These are phyloP conservation scores for Phtheirospermum japonicum DNA, from an alignment of 257 asterid genomes.

Conservation along the genomic window DNA sequence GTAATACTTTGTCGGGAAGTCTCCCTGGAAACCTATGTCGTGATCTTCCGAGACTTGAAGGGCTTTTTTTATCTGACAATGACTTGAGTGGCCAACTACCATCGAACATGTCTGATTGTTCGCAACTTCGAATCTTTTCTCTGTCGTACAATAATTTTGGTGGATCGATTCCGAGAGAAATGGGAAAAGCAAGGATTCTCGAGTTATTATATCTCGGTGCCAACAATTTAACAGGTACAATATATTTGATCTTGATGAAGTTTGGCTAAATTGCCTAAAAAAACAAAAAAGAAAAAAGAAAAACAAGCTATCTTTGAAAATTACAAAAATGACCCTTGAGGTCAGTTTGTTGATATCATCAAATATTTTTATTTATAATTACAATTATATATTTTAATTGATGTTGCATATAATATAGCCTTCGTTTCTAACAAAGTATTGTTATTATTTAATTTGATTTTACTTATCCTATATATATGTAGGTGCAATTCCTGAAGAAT, in stretches of 20 bases:
- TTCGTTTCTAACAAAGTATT: not conserved
- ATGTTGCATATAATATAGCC: not conserved
- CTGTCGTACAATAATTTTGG: slow-evolving; percentile 23
- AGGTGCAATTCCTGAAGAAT: not conserved
- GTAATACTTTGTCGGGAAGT: not conserved
- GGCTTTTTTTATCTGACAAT: slow-evolving; percentile 11
- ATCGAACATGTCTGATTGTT: slow-evolving; percentile 27
- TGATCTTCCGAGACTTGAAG: slow-evolving; percentile 7
- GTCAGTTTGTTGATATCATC: no score
- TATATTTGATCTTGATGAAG: no score
- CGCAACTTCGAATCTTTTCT: slow-evolving; percentile 12
- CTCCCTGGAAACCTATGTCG: slow-evolving; percentile 12
- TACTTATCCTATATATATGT: not conserved
- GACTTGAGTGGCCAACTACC: slow-evolving; percentile 29
- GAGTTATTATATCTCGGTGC: slow-evolving; percentile 9
- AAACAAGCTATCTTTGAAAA: no score
- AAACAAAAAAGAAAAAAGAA: no score
- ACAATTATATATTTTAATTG: no score
- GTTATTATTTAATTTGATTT: no score
- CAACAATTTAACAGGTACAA: slow-evolving; percentile 20
- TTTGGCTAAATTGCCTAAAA: no score
- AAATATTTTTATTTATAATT: no score
- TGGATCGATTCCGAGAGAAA: slow-evolving; percentile 27
- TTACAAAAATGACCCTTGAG: no score
- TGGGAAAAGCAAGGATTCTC: slow-evolving; percentile 25